Base-by-base conservation (phyloP, 2,329 filamentous ascomycete species). In the Pseudogymnoascus destructans region DNA sequence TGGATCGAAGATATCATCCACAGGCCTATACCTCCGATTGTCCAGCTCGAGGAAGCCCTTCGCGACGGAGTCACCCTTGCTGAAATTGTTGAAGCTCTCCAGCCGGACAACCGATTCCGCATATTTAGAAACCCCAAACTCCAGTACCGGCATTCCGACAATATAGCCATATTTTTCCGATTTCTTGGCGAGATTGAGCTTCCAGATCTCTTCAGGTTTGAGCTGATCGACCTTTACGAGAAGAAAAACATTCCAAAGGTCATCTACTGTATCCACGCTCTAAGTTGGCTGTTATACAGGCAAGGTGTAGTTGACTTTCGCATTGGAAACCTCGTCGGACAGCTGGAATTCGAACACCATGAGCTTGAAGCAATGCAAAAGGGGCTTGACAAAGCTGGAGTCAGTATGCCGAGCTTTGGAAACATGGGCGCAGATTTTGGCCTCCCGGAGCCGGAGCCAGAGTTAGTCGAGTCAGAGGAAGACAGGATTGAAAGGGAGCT, bases 171-270 rank as follows among this genome's bases (percentile, higher is more conserved):
- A 55, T 98, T 98, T 74, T 97, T 97, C 73, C 84, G 87, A 59
- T 95, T 95, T 64, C 79, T 98, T 1, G 88, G 92, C 63, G 89
- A 96, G 61, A 84, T 96, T 7, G 87, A 95, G 67, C 76, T 98
- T 2, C 93, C 93, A 1, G 95, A 98, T 66, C 79, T 98, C 15
- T 98, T 98, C 71, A 84, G 92, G 59, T 98, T 98, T 70, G 93
- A 98, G 70, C 78, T 97, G 49, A 95, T 97, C 63, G 93, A 98
- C 72, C 75, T 98, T 10, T 98, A 98, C 74, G 95, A 98, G 73
- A 98, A 97, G 77, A 98, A 98, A 74, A 98, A 98, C 67, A 95
- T 97, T 1, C 93, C 93, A 3, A 98, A 97, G 71, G 95, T 97
- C 69, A 98, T 98, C 62, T 95, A 98, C 74, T 98, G 93, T 69